A percentile compares a stretch with the other conserved stretches of the same genome.
phyloP scores from a whole-genome alignment of 768 basidiomycete genomes.

The Tylopilus cervinicoccineus region DNA sequence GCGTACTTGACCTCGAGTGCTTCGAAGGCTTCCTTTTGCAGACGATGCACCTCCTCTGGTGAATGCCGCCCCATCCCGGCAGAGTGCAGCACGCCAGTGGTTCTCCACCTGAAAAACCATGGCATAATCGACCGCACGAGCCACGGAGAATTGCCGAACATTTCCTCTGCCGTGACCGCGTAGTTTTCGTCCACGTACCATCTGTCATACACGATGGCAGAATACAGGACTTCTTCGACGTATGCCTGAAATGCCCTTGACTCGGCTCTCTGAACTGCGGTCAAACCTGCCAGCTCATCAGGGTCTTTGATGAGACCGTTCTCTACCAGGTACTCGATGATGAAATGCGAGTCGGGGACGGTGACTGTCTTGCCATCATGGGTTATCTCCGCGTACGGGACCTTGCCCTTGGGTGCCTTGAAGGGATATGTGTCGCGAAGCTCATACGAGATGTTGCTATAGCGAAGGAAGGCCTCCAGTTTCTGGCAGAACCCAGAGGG shows the following conservation, averaged over 20 bases:
- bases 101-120: constrained; percentile 22
- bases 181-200: constrained; percentile 30
- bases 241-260: constrained; percentile 34
- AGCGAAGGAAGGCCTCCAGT: constrained; percentile 30
- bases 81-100: constrained; percentile 14
- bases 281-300: constrained; percentile 24
- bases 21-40: constrained; percentile 29
- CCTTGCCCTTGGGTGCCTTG: constrained; percentile 32
- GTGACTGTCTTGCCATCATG: constrained; percentile 18
- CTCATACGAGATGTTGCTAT: constrained; percentile 25
- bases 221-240: constrained; percentile 30
- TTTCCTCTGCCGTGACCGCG: constrained; percentile 9
- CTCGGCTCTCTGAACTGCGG: constrained; percentile 27
- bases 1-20: constrained; percentile 29
- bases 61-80: constrained; percentile 31
- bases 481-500: constrained; percentile 34
- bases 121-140: constrained; percentile 20
- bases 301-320: constrained; percentile 24
- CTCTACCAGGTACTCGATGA: constrained; percentile 29
- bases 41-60: constrained; percentile 27
- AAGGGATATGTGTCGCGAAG: constrained; percentile 21
- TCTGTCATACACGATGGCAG: constrained; percentile 27
- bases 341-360: constrained; percentile 33
- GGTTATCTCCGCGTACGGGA: constrained; percentile 30
- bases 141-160: constrained; percentile 14